phyloP scores from a whole-genome alignment of 163 green algal species.

The Chlamydomonas reinhardtii region DNA sequence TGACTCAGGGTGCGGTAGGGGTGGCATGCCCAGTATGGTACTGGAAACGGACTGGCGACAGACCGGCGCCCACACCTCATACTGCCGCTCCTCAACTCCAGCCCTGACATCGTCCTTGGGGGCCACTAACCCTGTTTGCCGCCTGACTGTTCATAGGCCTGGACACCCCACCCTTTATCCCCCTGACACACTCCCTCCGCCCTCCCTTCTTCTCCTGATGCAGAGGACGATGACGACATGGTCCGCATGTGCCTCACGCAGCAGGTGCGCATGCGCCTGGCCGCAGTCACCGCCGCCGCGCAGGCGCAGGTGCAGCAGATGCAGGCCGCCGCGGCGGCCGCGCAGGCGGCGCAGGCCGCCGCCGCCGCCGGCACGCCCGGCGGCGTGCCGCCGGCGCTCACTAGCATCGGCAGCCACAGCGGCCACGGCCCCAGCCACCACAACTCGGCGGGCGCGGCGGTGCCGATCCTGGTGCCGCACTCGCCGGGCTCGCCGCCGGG shows the following conservation, averaged over 20 bases:
- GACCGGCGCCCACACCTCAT: too few relatives aligned
- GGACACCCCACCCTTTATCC: too few relatives aligned
- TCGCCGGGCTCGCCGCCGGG: constrained; percentile 8
- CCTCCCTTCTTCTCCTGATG: neutral
- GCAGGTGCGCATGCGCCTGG: constrained; percentile 46
- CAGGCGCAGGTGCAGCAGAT: constrained; percentile 25
- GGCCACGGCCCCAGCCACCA: neutral
- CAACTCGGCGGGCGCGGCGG: too few relatives aligned
- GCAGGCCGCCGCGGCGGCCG: neutral
- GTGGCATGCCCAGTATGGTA: too few relatives aligned
- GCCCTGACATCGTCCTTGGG: too few relatives aligned
- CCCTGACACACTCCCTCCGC: neutral
- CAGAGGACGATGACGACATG: constrained; percentile 93
- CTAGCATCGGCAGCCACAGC: neutral
- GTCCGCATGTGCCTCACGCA: constrained; percentile 88
- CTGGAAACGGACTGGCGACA: too few relatives aligned
- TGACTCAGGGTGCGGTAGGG: too few relatives aligned
- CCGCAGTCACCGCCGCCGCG: constrained; percentile 16
- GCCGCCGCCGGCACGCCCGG: neutral
- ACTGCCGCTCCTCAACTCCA: too few relatives aligned
- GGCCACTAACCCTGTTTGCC: too few relatives aligned
- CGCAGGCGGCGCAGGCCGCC: neutral
- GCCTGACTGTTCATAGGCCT: too few relatives aligned
- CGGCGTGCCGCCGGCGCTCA: neutral
- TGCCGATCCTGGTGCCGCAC: neutral